Conservation (phyloP, 495 filamentous ascomycete species). For the Terfezia claveryi region DNA sequence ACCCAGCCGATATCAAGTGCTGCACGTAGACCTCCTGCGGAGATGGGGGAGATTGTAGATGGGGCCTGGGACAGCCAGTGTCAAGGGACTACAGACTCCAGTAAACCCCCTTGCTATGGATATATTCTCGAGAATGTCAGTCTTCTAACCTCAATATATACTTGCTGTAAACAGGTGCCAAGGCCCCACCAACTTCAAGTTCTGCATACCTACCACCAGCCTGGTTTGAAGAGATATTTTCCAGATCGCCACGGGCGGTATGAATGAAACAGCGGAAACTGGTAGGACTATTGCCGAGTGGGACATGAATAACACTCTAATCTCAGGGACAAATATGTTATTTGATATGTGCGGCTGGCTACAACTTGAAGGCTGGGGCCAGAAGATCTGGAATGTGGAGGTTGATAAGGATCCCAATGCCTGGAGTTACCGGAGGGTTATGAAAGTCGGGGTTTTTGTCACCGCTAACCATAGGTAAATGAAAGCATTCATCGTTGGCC, state of each 20-base stretch:
- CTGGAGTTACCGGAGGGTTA: conserved; percentile 23
- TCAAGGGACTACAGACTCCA: conserved; percentile 9
- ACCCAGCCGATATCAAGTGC: conserved; percentile 22
- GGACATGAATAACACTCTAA: conserved; percentile 24
- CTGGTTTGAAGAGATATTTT: too few relatives aligned
- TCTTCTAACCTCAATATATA: not conserved
- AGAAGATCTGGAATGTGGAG: conserved; percentile 24
- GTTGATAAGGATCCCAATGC: conserved; percentile 17
- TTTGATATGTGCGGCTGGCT: conserved; percentile 16
- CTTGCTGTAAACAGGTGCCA: conserved; percentile 19
- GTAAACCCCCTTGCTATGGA: not conserved
- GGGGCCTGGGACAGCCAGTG: conserved; percentile 22
- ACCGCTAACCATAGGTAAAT: conserved; percentile 25
- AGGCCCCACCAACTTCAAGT: conserved; percentile 22
- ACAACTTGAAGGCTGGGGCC: conserved; percentile 8
- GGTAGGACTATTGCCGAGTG: conserved; percentile 26
- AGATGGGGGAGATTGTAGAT: conserved; percentile 21
- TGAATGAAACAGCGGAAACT: conserved; percentile 12
- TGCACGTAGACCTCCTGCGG: conserved; percentile 23
- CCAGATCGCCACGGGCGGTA: too few relatives aligned
- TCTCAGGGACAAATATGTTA: conserved; percentile 26
- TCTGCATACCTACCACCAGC: too few relatives aligned
- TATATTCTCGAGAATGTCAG: not conserved
- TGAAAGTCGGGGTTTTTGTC: conserved; percentile 23
- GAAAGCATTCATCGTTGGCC: not conserved